Conservation (phyloP, 2,329 filamentous ascomycete genomes). For the Colletotrichum liaoningense region DNA sequence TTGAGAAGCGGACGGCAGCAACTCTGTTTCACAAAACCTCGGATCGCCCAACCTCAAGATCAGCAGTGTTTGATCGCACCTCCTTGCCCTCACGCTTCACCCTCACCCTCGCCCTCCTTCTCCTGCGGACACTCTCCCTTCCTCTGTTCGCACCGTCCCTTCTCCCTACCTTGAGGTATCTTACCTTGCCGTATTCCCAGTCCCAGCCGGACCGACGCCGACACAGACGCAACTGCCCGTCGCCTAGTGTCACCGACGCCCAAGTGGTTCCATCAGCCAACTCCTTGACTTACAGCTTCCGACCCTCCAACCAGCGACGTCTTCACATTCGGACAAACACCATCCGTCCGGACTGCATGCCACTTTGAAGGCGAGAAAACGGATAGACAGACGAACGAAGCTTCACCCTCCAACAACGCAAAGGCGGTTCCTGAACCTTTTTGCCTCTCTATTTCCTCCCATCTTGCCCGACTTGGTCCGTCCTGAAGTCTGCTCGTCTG, state of each 20-base stretch:
- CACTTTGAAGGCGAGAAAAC: background rate
- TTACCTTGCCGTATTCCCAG: background rate
- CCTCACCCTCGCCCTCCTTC: background rate
- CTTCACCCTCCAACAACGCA: background rate
- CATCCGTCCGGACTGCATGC: constrained; percentile 14
- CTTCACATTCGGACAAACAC: constrained; percentile 21
- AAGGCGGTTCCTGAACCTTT: background rate
- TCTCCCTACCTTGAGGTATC: background rate
- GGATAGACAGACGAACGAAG: background rate
- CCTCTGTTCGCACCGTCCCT: background rate
- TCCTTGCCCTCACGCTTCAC: background rate
- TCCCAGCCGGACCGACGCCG: constrained; percentile 17
- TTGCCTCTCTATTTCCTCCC: background rate
- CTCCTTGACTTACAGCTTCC: background rate
- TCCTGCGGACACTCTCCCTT: background rate
- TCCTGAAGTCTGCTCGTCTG: background rate
- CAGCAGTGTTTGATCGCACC: constrained; percentile 19
- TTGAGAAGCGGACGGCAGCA: constrained; percentile 21
- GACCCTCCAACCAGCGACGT: background rate
- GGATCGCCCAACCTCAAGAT: background rate
- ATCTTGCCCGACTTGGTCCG: background rate
- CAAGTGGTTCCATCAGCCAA: constrained; percentile 9
- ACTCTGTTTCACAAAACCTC: constrained; percentile 28
- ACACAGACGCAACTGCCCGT: constrained; percentile 28
- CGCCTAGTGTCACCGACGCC: constrained; percentile 9